These are phyloP conservation scores for Plasmodium chabaudi DNA, from an alignment of 169 alveolate species.

Conservation along the genomic window DNA sequence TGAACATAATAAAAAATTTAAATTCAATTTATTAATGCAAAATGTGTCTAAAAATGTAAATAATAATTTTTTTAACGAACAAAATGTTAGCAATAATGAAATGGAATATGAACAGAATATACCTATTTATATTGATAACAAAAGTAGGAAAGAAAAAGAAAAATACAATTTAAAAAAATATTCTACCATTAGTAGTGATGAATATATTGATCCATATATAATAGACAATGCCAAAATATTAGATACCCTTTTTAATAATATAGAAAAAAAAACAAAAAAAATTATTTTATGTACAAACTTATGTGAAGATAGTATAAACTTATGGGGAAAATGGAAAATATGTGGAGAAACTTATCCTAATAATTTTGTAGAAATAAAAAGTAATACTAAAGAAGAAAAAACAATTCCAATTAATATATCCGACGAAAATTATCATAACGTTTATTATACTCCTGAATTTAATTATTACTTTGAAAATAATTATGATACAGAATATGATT, in stretches of 20 bases:
- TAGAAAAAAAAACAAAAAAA: neutral
- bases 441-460: no score
- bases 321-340: constrained; percentile 3
- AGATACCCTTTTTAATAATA: constrained; percentile 17
- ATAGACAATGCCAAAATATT: neutral
- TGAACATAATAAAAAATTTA: no score
- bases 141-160: neutral
- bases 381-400: no score
- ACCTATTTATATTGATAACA: neutral
- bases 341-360: no score
- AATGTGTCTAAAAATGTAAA: neutral
- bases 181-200: neutral
- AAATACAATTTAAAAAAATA: neutral
- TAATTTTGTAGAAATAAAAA: no score
- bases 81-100: neutral
- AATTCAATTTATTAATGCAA: no score
- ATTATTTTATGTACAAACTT: neutral
- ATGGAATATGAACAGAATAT: neutral
- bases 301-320: constrained; percentile 10
- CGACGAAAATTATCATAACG: no score
- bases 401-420: no score
- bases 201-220: neutral
- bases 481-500: no score
- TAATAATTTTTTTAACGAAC: neutral
- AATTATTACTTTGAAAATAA: no score